Evolutionary conservation across 2,329 filamentous ascomycete species (phyloP), one percentile per base, ranked within the genome.

Genomic region (Emergomyces orientalis): DNA sequence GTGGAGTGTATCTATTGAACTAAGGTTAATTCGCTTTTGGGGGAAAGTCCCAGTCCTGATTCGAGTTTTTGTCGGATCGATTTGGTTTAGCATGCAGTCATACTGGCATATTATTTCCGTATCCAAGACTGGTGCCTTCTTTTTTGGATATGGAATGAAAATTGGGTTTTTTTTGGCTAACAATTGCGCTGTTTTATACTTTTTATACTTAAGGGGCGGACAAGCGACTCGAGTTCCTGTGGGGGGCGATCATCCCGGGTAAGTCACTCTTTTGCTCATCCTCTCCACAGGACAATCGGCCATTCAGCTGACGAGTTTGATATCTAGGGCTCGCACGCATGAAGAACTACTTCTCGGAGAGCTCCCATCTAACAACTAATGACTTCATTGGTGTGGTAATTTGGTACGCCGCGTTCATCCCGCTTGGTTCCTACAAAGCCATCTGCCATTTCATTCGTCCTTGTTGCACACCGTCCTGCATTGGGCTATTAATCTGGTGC

Each of bases 351-450:
- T 70, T 70, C 63, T 59, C 64, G 37, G 64, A 64, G 43, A 62
- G 65, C 37, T 70, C 68, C 19, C 68, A 70, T 54, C 66, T 70
- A 3, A 27, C 64, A 47, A 70, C 67, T 2, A 70, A 70, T 34
- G 68, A 70, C 58, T 70, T 70, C 32, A 70, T 70, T 58, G 68
- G 68, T 19, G 57, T 70, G 58, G 30, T 70, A 22, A 69, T 70
- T 37, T 70, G 68, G 68, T 67, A 69, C 61, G 41, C 55, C 17
- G 67, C 63, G 2, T 70, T 69, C 45, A 64, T 68, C 25, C 67
- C 67, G 17, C 61, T 68, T 14, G 62, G 69, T 32, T 61, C 67
- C 63, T 70, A 19, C 68, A 70, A 54, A 68, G 22, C 68, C 68
- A 19, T 69, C 69, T 58, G 65, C 65, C 19, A 65, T 69, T 47